Evolutionary conservation across 805 yeast genomes (phyloP), one percentile per base, ranked within the genome.

Genomic region (Cyberlindnera mycetangii): DNA sequence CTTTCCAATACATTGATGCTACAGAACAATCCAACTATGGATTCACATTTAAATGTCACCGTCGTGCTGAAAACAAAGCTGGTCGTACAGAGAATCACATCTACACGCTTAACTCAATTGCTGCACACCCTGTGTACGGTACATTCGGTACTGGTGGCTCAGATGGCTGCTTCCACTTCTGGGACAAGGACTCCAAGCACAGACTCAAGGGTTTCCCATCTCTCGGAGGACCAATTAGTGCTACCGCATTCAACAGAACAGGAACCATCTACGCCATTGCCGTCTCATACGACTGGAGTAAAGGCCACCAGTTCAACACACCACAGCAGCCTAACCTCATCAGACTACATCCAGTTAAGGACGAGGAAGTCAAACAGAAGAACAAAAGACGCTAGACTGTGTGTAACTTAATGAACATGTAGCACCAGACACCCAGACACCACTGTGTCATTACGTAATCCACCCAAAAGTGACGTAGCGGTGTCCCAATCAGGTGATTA

Each of bases 151-250:
- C 99, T 5, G 93, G 95, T 1, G 98, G 99, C 11, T 77, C 93
- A 19, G 99, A 93, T 66, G 99, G 99, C 18, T 75, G 90, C 12
- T 84, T 90, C 70, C 83, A 89, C 57, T 85, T 88, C 70, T 93
- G 99, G 99, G 98, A 93, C 65, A 89, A 88, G 65, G 96, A 89
- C 57, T 85, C 93, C 42, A 81, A 84, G 61, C 95, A 86, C 61
- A 76, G 98, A 56, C 76, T 93, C 53, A 86, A 84, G 66, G 86
- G 84, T 27, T 85, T 79, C 70, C 89, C 95, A 5, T 67, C 78
- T 9, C 71, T 83, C 14, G 76, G 75, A 41, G 76, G 79, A 30
- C 73, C 95, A 0, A 83, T 93, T 42, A 75, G 95, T 0, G 81
- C 85, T 31, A 76, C 89, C 1, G 81, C 81, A 5, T 93, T 92